These are phyloP conservation scores for Dactylellina haptotyla DNA, from an alignment of 2,329 filamentous ascomycete species.

Conservation along the genomic window DNA sequence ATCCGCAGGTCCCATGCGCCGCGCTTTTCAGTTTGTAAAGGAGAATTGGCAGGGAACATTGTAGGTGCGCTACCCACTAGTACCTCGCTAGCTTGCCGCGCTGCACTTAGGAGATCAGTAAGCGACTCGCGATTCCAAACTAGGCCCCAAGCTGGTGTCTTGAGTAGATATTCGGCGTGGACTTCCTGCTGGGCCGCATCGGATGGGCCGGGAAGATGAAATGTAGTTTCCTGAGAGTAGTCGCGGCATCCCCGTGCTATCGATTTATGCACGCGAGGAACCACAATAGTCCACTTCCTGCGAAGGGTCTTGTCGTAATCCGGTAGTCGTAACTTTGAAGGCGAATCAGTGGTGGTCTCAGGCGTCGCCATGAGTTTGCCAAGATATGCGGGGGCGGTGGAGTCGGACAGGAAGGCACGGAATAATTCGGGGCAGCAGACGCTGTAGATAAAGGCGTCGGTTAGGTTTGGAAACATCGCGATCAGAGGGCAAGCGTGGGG, in stretches of 20 bases:
- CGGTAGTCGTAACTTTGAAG: conserved; percentile 6
- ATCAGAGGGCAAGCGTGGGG: conserved; percentile 50
- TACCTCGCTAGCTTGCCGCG: conserved; percentile 38
- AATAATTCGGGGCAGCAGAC: conserved; percentile 53
- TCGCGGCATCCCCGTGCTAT: conserved; percentile 49
- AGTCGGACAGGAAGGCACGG: conserved; percentile 40
- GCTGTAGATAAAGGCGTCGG: conserved; percentile 46
- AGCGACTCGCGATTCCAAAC: conserved; percentile 50
- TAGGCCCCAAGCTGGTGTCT: conserved; percentile 47
- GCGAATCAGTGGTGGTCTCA: conserved; percentile 6
- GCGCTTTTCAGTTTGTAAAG: conserved; percentile 16
- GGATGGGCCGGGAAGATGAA: conserved; percentile 31
- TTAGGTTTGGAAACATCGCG: conserved; percentile 50
- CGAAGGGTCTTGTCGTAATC: conserved; percentile 37
- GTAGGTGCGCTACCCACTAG: conserved; percentile 6
- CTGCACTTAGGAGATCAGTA: conserved; percentile 30
- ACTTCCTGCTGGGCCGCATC: conserved; percentile 49
- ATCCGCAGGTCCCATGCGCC: conserved; percentile 45
- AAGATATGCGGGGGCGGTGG: conserved; percentile 33
- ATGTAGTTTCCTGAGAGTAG: conserved; percentile 39
- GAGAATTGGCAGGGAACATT: background rate
- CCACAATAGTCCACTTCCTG: conserved; percentile 50
- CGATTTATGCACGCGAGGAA: conserved; percentile 49
- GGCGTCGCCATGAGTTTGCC: conserved; percentile 42
- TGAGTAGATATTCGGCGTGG: conserved; percentile 50